Evolutionary conservation across 129 eudicot genomes (phyloP).

Genomic region (Kitagawia praeruptora): DNA sequence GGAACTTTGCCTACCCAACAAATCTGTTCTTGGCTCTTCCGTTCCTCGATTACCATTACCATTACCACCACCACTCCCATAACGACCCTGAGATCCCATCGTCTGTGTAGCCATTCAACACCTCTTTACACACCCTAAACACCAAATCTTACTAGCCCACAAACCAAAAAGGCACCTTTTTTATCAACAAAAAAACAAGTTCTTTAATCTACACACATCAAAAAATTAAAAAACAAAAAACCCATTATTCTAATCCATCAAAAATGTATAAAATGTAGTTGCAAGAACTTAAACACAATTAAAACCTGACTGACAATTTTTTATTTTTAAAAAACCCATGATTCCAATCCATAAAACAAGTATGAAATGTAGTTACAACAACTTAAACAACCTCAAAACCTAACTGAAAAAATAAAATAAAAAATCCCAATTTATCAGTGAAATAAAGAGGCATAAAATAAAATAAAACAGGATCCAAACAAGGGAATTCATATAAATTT

Average conservation of each 20-base stretch:
- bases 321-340: not conserved
- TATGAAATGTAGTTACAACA: not conserved
- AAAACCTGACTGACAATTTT: not conserved
- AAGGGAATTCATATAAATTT: not conserved
- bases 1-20: conserved; percentile 47
- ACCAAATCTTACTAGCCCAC: not conserved
- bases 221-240: not conserved
- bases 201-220: conserved; percentile 4
- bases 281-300: not conserved
- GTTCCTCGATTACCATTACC: conserved; percentile 3
- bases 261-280: not conserved
- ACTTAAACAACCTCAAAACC: not conserved
- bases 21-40: conserved; percentile 34
- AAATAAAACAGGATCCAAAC: not conserved
- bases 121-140: not conserved
- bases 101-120: conserved; percentile 44
- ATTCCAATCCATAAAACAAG: not conserved
- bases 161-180: conserved; percentile 15
- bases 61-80: conserved; percentile 18
- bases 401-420: not conserved
- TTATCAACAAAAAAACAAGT: conserved; percentile 2
- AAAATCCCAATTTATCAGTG: not conserved
- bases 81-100: conserved; percentile 60
- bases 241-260: not conserved
- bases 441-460: not conserved